These are phyloP conservation scores for Physaria fendleri DNA, from an alignment of 345 rosid genomes.

Conservation along the genomic window DNA sequence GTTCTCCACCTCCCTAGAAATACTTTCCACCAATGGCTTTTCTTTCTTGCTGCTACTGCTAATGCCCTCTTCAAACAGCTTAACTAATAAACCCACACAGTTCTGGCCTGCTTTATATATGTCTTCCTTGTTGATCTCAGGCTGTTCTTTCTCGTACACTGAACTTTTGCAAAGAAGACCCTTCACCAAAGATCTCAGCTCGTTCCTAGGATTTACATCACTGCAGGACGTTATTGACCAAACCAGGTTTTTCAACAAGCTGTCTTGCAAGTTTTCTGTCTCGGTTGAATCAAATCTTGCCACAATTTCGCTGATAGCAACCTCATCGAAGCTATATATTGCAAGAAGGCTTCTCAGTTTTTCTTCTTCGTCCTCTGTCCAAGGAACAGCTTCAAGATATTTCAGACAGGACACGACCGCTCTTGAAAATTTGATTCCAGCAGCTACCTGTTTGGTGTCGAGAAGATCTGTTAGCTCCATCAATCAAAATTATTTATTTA, in stretches of 20 bases:
- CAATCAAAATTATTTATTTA: background rate
- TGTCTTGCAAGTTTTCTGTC: conserved; percentile 38
- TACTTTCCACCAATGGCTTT: conserved; percentile 59
- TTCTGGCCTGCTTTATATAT: conserved; percentile 48
- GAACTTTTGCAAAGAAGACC: conserved; percentile 84
- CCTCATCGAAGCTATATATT: conserved; percentile 48
- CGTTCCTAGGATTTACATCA: conserved; percentile 69
- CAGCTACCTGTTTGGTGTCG: conserved; percentile 51
- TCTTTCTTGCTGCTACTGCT: conserved; percentile 23
- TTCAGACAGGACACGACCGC: conserved; percentile 67
- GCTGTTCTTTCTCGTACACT: conserved; percentile 77
- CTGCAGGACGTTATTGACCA: conserved; percentile 59
- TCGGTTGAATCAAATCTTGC: conserved; percentile 47
- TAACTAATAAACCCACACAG: conserved; percentile 46
- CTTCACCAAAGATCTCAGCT: conserved; percentile 69
- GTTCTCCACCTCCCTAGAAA: conserved; percentile 79
- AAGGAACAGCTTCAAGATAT: conserved; percentile 89
- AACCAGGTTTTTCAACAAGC: conserved; percentile 60
- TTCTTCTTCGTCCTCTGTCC: conserved; percentile 97
- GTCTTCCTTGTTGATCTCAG: conserved; percentile 63
- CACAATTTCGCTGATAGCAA: conserved; percentile 52
- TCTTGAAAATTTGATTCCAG: conserved; percentile 58
- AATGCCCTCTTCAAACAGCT: conserved; percentile 55
- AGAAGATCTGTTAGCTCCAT: conserved; percentile 18
- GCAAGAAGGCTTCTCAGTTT: conserved; percentile 57